Percentiles rank a stretch among this genome's conserved stretches.
These are phyloP conservation scores for Cercospora canescens DNA, from an alignment of 2,329 filamentous ascomycete genomes.

Conservation along the genomic window DNA sequence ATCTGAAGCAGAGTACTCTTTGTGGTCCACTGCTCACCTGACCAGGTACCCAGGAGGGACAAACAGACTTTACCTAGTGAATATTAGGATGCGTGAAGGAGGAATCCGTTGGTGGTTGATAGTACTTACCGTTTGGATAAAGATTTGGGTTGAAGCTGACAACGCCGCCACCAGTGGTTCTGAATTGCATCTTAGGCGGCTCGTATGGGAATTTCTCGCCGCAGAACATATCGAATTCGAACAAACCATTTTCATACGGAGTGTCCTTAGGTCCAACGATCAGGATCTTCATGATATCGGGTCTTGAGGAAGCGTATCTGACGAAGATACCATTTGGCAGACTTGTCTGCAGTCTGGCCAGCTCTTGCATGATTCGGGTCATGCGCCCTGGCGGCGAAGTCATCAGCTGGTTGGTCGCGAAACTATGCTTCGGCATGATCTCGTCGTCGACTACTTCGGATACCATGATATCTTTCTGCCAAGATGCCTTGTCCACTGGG, in stretches of 20 bases:
- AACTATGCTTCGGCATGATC: slow-evolving; percentile 37
- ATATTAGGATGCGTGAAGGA: background rate
- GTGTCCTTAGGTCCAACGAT: slow-evolving; percentile 59
- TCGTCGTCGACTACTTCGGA: slow-evolving; percentile 39
- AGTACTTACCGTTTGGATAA: slow-evolving; percentile 52
- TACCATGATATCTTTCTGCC: slow-evolving; percentile 39
- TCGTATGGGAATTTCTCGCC: slow-evolving; percentile 47
- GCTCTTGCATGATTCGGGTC: slow-evolving; percentile 54
- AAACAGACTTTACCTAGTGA: slow-evolving; percentile 52
- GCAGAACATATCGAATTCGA: slow-evolving; percentile 58
- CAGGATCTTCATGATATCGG: slow-evolving; percentile 58
- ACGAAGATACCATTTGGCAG: slow-evolving; percentile 58
- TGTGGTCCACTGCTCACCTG: slow-evolving; percentile 48
- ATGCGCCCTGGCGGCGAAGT: slow-evolving; percentile 43
- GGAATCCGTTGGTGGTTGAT: background rate
- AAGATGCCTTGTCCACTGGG: slow-evolving; percentile 16
- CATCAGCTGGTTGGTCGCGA: slow-evolving; percentile 15
- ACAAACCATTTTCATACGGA: slow-evolving; percentile 61
- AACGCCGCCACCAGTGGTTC: slow-evolving; percentile 52
- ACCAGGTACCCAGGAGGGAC: slow-evolving; percentile 59
- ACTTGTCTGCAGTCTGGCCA: slow-evolving; percentile 50
- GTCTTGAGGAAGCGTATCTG: slow-evolving; percentile 56
- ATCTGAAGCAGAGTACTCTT: slow-evolving; percentile 55
- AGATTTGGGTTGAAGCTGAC: slow-evolving; percentile 60
- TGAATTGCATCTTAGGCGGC: slow-evolving; percentile 56